Evolutionary conservation across 1,139 yeast genomes (phyloP).

Genomic region (Wickerhamiella pararugosa): DNA sequence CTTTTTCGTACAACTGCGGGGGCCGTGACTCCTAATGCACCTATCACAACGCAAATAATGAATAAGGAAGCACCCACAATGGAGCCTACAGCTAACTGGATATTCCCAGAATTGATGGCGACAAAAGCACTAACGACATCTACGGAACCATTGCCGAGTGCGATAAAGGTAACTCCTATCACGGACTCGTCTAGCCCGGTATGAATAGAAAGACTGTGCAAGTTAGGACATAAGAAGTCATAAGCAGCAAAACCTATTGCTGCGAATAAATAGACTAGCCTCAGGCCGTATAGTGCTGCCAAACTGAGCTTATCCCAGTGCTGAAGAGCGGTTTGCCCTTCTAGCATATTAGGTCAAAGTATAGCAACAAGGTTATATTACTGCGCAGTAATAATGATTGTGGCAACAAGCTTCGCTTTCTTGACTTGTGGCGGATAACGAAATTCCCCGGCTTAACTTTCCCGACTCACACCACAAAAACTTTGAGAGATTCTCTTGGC

Average conservation of each 20-base stretch:
- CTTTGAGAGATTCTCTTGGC: no score
- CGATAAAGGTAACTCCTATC: constrained; percentile 76
- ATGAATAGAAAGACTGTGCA: constrained; percentile 43
- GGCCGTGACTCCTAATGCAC: constrained; percentile 47
- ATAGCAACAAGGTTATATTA: no score
- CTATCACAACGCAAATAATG: constrained; percentile 60
- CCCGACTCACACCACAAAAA: no score
- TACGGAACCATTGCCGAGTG: constrained; percentile 87
- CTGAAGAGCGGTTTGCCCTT: no score
- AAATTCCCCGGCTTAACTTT: no score
- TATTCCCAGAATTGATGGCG: constrained; percentile 55
- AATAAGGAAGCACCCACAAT: constrained; percentile 73
- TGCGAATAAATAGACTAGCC: constrained; percentile 29
- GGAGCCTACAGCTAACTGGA: constrained; percentile 76
- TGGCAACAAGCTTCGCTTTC: no score
- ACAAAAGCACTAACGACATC: constrained; percentile 75
- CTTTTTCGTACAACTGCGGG: constrained; percentile 8
- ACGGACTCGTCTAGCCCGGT: constrained; percentile 59
- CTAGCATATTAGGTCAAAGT: no score
- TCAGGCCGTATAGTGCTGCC: background rate
- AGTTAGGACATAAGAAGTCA: constrained; percentile 60
- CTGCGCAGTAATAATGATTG: no score
- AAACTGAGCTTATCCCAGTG: no score
- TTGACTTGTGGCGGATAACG: no score
- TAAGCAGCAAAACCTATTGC: constrained; percentile 62